phyloP scores from a whole-genome alignment of 1,284 basidiomycete genomes.

The Prillingera fragicola region DNA sequence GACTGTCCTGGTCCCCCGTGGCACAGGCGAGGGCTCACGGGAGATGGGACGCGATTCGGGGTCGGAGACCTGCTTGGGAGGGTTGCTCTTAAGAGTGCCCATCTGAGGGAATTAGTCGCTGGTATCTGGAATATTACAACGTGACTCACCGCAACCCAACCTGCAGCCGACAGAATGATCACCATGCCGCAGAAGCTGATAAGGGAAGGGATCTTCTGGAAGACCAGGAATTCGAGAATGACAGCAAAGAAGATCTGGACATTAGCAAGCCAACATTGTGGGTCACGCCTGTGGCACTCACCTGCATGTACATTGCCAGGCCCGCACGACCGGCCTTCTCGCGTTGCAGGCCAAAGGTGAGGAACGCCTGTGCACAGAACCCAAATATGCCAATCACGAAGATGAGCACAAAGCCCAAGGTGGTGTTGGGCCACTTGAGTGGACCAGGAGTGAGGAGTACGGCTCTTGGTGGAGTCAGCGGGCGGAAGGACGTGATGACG shows the following conservation, averaged over 20 bases:
- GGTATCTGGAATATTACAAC: neutral
- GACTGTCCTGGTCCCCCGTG: slow-evolving; percentile 9
- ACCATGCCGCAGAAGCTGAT: slow-evolving; percentile 38
- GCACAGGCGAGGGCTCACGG: slow-evolving; percentile 30
- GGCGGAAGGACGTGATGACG: neutral
- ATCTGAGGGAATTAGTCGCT: slow-evolving; percentile 3
- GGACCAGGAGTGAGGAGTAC: slow-evolving; percentile 15
- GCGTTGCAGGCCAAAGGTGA: slow-evolving; percentile 46
- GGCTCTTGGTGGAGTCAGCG: slow-evolving; percentile 11
- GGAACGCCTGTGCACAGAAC: slow-evolving; percentile 56
- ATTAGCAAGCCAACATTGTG: neutral
- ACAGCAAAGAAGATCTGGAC: slow-evolving; percentile 41
- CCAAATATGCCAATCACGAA: slow-evolving; percentile 54
- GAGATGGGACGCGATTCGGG: slow-evolving; percentile 28
- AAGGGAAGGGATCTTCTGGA: slow-evolving; percentile 39
- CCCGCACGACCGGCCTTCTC: slow-evolving; percentile 48
- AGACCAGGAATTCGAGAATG: slow-evolving; percentile 44
- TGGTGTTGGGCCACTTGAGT: slow-evolving; percentile 11
- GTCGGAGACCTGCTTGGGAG: slow-evolving; percentile 10
- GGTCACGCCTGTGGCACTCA: slow-evolving; percentile 7
- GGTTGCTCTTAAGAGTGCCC: slow-evolving; percentile 15
- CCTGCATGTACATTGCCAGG: slow-evolving; percentile 46
- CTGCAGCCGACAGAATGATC: slow-evolving; percentile 42
- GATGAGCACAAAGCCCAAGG: slow-evolving; percentile 25
- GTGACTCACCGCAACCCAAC: slow-evolving; percentile 45